A percentile compares a stretch with the other conserved stretches of the same genome.
Evolutionary conservation across 306 rosid genomes (phyloP).

Genomic region (Senna tora): DNA sequence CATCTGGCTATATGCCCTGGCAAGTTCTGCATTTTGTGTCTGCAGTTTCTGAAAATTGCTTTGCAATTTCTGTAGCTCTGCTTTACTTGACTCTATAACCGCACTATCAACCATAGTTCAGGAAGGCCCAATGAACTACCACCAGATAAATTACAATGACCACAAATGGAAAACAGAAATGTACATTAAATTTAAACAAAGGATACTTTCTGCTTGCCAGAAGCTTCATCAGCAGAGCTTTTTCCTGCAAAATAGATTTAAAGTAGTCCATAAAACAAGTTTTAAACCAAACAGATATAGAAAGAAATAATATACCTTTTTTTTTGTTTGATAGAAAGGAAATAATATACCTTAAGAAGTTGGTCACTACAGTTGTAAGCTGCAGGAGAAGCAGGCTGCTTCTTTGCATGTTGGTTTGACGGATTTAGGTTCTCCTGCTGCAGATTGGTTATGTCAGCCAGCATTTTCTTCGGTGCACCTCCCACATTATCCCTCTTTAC

Average conservation of each 20-base stretch:
- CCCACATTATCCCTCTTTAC: constrained; percentile 46
- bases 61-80: constrained; percentile 63
- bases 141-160: constrained; percentile 10
- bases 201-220: constrained; percentile 77
- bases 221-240: constrained; percentile 53
- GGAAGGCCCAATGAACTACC: constrained; percentile 34
- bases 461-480: constrained; percentile 54
- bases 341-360: constrained; percentile 64
- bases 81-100: constrained; percentile 55
- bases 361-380: constrained; percentile 46
- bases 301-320: too few species aligned
- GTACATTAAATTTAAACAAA: constrained; percentile 32
- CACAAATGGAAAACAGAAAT: neutral
- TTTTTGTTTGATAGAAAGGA: too few species aligned
- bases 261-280: constrained; percentile 6
- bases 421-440: constrained; percentile 43
- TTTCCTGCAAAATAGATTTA: constrained; percentile 65
- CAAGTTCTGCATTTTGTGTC: constrained; percentile 78
- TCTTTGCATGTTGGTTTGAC: constrained; percentile 42
- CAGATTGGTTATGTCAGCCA: constrained; percentile 74
- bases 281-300: constrained; percentile 19
- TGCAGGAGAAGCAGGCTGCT: constrained; percentile 35
- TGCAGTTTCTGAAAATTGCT: constrained; percentile 58
- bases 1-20: constrained; percentile 70
- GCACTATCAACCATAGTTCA: constrained; percentile 52